Conservation (phyloP, 2,329 filamentous ascomycete genomes). For the Aspergillus uvarum region DNA sequence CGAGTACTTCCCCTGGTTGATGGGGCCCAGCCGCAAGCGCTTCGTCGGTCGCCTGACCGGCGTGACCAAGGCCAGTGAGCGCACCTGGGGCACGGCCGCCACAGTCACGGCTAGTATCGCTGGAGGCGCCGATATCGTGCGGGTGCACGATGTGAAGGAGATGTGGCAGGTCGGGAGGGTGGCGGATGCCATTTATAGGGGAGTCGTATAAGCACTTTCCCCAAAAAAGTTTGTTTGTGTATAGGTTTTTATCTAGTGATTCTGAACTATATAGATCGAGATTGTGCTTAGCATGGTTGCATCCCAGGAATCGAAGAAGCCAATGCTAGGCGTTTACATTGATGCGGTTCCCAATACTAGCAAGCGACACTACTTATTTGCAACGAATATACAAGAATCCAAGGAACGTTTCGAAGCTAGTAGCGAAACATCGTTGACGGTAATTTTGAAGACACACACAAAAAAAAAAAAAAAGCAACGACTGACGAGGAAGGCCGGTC, state of each 20-base stretch:
- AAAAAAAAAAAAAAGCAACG: conserved; percentile 10
- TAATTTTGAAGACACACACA: not conserved
- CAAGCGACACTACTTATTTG: conserved; percentile 1
- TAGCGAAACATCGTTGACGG: not conserved
- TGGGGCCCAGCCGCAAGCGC: conserved; percentile 83
- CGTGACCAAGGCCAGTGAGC: conserved; percentile 66
- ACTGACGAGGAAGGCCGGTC: not conserved
- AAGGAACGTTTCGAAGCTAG: not conserved
- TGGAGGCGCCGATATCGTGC: conserved; percentile 85
- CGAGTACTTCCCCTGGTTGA: conserved; percentile 76
- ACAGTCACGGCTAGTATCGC: conserved; percentile 82
- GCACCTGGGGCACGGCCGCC: conserved; percentile 83
- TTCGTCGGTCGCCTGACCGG: conserved; percentile 85
- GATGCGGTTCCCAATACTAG: conserved; percentile 1
- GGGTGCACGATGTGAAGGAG: conserved; percentile 86
- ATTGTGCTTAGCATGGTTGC: not conserved
- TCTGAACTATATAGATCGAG: not conserved
- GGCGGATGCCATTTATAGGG: conserved; percentile 87
- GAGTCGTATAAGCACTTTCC: not conserved
- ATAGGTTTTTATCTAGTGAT: too few species aligned
- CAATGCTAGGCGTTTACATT: not conserved
- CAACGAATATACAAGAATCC: conserved; percentile 20
- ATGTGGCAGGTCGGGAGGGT: conserved; percentile 84
- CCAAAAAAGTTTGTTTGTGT: not conserved
- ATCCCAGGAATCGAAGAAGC: not conserved